These are phyloP conservation scores for Sclerospora graminicola DNA, from an alignment of 352 stramenopile species.

Conservation along the genomic window DNA sequence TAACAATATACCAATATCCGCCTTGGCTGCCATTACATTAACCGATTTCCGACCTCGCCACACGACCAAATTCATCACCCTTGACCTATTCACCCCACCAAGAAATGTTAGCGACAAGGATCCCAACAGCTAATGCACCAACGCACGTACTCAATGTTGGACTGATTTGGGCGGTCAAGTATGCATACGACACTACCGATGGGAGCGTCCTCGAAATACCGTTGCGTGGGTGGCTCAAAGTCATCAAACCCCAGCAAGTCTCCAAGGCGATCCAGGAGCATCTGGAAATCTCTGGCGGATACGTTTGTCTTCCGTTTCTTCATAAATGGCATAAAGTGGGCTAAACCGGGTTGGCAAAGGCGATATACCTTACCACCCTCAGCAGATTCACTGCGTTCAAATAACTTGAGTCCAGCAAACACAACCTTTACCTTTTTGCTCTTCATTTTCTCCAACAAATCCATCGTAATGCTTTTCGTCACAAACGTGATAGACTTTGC, in stretches of 20 bases:
- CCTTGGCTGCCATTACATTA: conserved; percentile 81
- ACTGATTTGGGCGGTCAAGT: conserved; percentile 47
- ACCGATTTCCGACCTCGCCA: conserved; percentile 82
- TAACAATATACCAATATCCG: conserved; percentile 61
- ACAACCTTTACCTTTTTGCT: conserved; percentile 83
- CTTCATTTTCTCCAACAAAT: conserved; percentile 77
- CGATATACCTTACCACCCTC: conserved; percentile 74
- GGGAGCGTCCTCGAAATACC: conserved; percentile 42
- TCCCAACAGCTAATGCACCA: not conserved
- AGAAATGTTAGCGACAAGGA: conserved; percentile 4
- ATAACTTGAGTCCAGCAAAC: conserved; percentile 88
- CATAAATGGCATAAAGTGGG: conserved; percentile 80
- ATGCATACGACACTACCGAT: conserved; percentile 76
- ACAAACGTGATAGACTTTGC: conserved; percentile 82
- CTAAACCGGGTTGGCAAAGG: conserved; percentile 81
- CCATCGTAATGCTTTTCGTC: conserved; percentile 73
- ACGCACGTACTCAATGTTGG: conserved; percentile 53
- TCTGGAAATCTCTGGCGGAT: conserved; percentile 66
- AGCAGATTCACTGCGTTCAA: conserved; percentile 79
- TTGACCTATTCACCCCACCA: conserved; percentile 33
- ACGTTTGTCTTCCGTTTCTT: conserved; percentile 53
- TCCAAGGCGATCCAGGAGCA: conserved; percentile 73
- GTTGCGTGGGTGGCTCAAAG: conserved; percentile 40
- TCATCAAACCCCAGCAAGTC: conserved; percentile 80
- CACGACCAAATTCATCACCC: conserved; percentile 76